Evolutionary conservation across 768 basidiomycete genomes (phyloP).

Genomic region (Pleurotus tuber-regium): DNA sequence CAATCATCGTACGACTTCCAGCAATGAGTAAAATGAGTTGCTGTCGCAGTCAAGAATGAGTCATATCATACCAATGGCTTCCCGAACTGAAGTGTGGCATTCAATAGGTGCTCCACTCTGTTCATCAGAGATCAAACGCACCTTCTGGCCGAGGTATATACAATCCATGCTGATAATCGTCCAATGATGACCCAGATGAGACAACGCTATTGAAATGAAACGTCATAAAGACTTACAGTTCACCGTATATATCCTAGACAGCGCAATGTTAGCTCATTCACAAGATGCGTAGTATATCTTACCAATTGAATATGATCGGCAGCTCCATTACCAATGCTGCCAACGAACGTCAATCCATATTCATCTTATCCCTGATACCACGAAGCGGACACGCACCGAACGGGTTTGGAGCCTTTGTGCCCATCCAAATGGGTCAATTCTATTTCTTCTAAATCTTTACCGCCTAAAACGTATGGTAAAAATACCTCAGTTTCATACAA

Average conservation of each 20-base stretch:
- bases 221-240: slow-evolving; percentile 65
- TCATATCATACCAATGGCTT: slow-evolving; percentile 60
- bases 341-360: no score
- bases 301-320: slow-evolving; percentile 91
- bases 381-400: slow-evolving; percentile 40
- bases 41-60: not conserved
- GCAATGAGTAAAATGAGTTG: slow-evolving; percentile 5
- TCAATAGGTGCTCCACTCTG: not conserved
- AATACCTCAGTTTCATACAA: not conserved
- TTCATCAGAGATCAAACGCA: slow-evolving; percentile 18
- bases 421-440: slow-evolving; percentile 88
- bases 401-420: slow-evolving; percentile 81
- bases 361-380: not conserved
- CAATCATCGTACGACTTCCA: slow-evolving; percentile 57
- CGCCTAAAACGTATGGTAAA: slow-evolving; percentile 33
- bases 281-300: slow-evolving; percentile 13
- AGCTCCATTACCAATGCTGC: slow-evolving; percentile 90
- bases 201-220: no score
- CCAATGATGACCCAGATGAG: no score
- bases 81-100: slow-evolving; percentile 49
- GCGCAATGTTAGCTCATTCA: not conserved
- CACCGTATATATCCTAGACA: slow-evolving; percentile 93
- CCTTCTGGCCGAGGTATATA: slow-evolving; percentile 96
- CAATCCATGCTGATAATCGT: slow-evolving; percentile 85
- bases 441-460: slow-evolving; percentile 79